phyloP scores from a whole-genome alignment of 805 yeast genomes.

The Schwanniomyces pseudopolymorphus region DNA sequence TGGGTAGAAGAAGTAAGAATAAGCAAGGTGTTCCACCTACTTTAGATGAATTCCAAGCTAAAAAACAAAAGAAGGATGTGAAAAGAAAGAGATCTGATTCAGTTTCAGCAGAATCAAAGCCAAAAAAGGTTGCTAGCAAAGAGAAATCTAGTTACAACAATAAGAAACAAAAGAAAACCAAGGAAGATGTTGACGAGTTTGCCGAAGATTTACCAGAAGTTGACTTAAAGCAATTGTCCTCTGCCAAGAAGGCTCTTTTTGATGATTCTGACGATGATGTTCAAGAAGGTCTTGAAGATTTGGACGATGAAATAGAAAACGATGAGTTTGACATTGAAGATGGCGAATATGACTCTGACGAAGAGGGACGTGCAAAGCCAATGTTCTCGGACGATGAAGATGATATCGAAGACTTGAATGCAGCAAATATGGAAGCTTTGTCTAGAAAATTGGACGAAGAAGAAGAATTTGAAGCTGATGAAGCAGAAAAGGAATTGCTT shows the following conservation, averaged over 20 bases:
- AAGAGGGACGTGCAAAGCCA: constrained; percentile 59
- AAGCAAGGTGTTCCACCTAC: constrained; percentile 93
- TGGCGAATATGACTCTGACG: constrained; percentile 54
- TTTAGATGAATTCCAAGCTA: constrained; percentile 71
- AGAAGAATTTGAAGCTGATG: constrained; percentile 48
- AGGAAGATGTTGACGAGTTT: constrained; percentile 35
- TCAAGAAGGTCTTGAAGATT: constrained; percentile 43
- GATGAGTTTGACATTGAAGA: constrained; percentile 42
- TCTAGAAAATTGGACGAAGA: constrained; percentile 64
- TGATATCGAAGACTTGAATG: constrained; percentile 65
- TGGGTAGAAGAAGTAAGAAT: constrained; percentile 93
- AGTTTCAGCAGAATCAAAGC: constrained; percentile 10
- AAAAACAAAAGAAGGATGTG: constrained; percentile 40
- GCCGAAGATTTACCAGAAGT: constrained; percentile 60
- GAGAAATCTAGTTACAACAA: constrained; percentile 1
- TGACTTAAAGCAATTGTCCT: constrained; percentile 62
- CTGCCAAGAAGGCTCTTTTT: constrained; percentile 72
- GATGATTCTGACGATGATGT: constrained; percentile 72
- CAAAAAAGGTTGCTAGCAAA: constrained; percentile 9
- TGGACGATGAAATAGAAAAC: constrained; percentile 30
- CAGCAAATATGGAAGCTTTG: constrained; percentile 79
- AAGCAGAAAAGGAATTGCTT: constrained; percentile 54
- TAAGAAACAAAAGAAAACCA: constrained; percentile 18
- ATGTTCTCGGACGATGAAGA: constrained; percentile 81
- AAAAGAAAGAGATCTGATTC: constrained; percentile 27